phyloP scores from a whole-genome alignment of 108 stramenopile genomes.

The Seminavis robusta region DNA sequence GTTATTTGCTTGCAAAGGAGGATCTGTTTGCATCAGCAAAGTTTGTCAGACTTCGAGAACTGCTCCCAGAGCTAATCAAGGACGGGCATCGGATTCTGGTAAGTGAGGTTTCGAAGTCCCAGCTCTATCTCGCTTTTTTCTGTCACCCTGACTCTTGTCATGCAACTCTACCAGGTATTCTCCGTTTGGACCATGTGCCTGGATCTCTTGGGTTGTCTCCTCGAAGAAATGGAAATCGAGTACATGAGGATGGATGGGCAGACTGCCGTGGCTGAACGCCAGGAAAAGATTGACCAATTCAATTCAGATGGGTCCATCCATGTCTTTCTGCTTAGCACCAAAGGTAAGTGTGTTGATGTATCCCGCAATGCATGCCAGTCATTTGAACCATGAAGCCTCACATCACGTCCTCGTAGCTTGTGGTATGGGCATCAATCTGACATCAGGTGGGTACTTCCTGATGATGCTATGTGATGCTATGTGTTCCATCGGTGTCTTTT shows the following conservation, averaged over 20 bases:
- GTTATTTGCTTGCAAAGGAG: conserved; percentile 47
- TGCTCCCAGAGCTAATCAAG: conserved; percentile 47
- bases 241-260: conserved; percentile 79
- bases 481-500: conserved; percentile 28
- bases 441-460: too few relatives aligned
- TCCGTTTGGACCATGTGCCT: conserved; percentile 87
- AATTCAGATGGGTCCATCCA: conserved; percentile 54
- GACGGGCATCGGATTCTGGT: conserved; percentile 67
- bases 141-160: too few relatives aligned
- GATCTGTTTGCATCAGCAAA: conserved; percentile 78
- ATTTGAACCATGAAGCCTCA: background rate
- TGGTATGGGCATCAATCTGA: conserved; percentile 63
- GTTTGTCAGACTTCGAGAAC: conserved; percentile 51
- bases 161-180: too few relatives aligned
- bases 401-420: conserved; percentile 28
- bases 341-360: conserved; percentile 39
- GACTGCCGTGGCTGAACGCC: conserved; percentile 65
- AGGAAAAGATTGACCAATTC: conserved; percentile 74
- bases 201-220: conserved; percentile 76
- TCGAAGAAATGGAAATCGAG: conserved; percentile 56
- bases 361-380: background rate
- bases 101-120: too few relatives aligned
- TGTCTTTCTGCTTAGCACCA: conserved; percentile 82
- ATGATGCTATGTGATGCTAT: too few relatives aligned
- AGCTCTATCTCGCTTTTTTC: too few relatives aligned